Evolutionary conservation across 208 protist genomes (phyloP), one percentile per base, ranked within the genome.

Genomic region (Wallacemonas sp.): DNA sequence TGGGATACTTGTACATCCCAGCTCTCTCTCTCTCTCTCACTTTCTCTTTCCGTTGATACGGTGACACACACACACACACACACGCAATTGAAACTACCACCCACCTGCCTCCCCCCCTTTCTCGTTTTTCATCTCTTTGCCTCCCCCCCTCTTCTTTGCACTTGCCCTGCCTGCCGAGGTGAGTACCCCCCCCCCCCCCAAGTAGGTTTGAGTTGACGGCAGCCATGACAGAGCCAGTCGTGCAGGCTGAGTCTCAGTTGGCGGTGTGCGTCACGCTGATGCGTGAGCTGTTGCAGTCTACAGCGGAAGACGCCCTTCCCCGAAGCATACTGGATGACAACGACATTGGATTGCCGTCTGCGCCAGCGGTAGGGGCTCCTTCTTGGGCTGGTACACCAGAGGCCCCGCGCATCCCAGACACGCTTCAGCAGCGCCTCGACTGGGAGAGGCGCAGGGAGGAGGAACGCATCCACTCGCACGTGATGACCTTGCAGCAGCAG

Each of bases 301-400:
- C 80, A 1, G 49, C 81, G 1, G 76, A 80, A 36, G 90, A 94
- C 53, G 86, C 90, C 0, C 64, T 89, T n/a, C 90, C 86, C 26
- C 69, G 86, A 30, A 93, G 80, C 34, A 62, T 72, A 8, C 70
- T 77, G 46, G 68, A 72, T 14, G 49, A 34, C 22, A 62, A 65
- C 0, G 65, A n/a, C 11, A 2, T 33, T 24, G 26, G 5, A 19
- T 4, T 45, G 26, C 27, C n/a, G 11, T 45, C 27, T 41, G 36
- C 6, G 9, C 36, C 36, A 41, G n/a, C n/a, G n/a, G n/a, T n/a
- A n/a, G n/a, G n/a, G n/a, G n/a, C n/a, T n/a, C n/a, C n/a, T n/a
- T n/a, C n/a, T n/a, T n/a, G n/a, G n/a, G n/a, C n/a, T n/a, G n/a
- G n/a, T n/a, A n/a, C n/a, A n/a, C n/a, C n/a, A n/a, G n/a, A n/a